Evolutionary conservation across 768 basidiomycete genomes (phyloP).

Genomic region (Termitomyces sp.): DNA sequence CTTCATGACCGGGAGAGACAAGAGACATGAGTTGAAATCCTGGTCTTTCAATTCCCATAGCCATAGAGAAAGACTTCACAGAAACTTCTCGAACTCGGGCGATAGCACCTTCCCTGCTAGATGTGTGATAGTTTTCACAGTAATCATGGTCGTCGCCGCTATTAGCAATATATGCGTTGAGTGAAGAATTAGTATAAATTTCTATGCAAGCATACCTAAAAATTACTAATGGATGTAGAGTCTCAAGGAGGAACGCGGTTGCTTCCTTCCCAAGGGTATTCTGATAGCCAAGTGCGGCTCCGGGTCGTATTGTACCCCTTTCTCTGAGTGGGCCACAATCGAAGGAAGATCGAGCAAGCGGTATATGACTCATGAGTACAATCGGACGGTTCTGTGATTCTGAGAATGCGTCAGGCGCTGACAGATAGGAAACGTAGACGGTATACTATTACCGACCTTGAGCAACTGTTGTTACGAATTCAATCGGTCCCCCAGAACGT

Average conservation of each 20-base stretch:
- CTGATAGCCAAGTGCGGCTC: slow-evolving; percentile 76
- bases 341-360: slow-evolving; percentile 68
- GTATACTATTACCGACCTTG: slow-evolving; percentile 22
- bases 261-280: slow-evolving; percentile 71
- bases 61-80: slow-evolving; percentile 87
- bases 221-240: slow-evolving; percentile 58
- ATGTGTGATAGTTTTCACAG: slow-evolving; percentile 59
- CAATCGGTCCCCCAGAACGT: slow-evolving; percentile 42
- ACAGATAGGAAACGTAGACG: neutral
- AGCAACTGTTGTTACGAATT: slow-evolving; percentile 43
- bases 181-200: neutral
- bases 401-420: slow-evolving; percentile 9
- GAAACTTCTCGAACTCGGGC: slow-evolving; percentile 64
- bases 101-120: slow-evolving; percentile 12
- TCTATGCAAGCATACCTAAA: slow-evolving; percentile 52
- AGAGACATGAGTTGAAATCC: slow-evolving; percentile 91
- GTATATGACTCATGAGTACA: slow-evolving; percentile 85
- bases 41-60: slow-evolving; percentile 77
- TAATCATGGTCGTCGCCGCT: slow-evolving; percentile 97
- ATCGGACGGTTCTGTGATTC: slow-evolving; percentile 36
- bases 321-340: slow-evolving; percentile 80
- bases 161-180: slow-evolving; percentile 3
- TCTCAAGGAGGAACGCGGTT: slow-evolving; percentile 59
- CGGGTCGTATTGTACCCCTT: slow-evolving; percentile 64
- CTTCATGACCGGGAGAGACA: slow-evolving; percentile 22